Base-by-base conservation (phyloP, 2,329 filamentous ascomycete species). In the Botrytis squamosa region DNA sequence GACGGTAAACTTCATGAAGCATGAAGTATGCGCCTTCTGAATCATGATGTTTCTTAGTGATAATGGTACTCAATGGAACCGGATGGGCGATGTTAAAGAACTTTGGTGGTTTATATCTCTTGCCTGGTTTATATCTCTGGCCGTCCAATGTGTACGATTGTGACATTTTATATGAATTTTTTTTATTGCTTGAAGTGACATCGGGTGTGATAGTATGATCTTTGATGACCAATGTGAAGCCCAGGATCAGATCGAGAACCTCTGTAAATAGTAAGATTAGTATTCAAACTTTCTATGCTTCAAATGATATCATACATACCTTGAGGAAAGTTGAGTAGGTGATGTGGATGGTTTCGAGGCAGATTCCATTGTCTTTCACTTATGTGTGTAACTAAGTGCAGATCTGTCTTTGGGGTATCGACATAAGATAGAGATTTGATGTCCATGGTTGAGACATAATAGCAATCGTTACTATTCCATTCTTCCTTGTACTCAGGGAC, bases 391-490 rank as follows among this genome's bases (percentile, higher is more conserved):
- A 67, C 65, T 20, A 55, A 38, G 22, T 3, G 4, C 55, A 22
- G 40, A 12, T 22, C 22, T 38, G 44, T 3, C 7, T 67, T 67
- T 4, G 22, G 33, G 3, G 9, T 22, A 67, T 67, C 65, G 5
- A 67, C 33, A 4, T 67, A 46, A 12, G 46, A 25, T 20, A 68
- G 49, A 40, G 29, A 20, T 25, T 6, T 22, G n/a, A 1, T n/a
- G 1, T 14, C 9, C n/a, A 22, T 10, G 29, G n/a, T 33, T 46
- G 42, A 18, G 16, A 46, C 20, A 20, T 33, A 6, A 29, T 65
- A 46, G 16, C 1, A 44, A 20, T 64, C n/a, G 2, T 10, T 0
- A 3, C 2, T 0, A 2, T 4, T 12, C 25, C 8, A 5, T 18
- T 29, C 7, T 10, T 64, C 16, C n/a, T 64, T 10, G 40, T 14